These are phyloP conservation scores for Globisporangium mamillatum DNA, from an alignment of 352 stramenopile genomes.

Conservation along the genomic window DNA sequence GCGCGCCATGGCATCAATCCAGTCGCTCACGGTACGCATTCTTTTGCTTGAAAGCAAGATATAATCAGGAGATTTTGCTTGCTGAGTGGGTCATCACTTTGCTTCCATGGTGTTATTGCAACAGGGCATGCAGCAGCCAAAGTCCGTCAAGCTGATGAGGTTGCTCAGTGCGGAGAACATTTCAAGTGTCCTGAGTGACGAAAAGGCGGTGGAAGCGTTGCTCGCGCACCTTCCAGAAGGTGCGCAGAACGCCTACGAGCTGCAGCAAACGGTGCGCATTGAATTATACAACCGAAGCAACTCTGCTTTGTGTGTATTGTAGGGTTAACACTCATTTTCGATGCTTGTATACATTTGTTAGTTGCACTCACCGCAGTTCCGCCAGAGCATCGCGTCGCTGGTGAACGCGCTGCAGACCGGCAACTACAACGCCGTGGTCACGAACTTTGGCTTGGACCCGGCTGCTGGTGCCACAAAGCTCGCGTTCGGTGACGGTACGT, in stretches of 20 bases:
- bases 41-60: not conserved
- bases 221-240: slow-evolving; percentile 77
- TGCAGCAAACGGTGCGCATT: slow-evolving; percentile 59
- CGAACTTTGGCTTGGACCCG: slow-evolving; percentile 88
- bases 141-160: slow-evolving; percentile 58
- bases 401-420: slow-evolving; percentile 81
- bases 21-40: slow-evolving; percentile 47
- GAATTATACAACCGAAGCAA: not conserved
- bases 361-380: slow-evolving; percentile 83
- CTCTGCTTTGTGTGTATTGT: not conserved
- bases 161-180: slow-evolving; percentile 61
- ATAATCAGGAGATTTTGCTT: no score
- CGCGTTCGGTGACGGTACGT: slow-evolving; percentile 76
- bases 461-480: slow-evolving; percentile 76
- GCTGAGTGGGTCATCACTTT: no score
- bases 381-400: slow-evolving; percentile 86
- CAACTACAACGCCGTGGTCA: slow-evolving; percentile 89
- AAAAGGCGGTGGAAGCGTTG: slow-evolving; percentile 47
- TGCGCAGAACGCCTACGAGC: slow-evolving; percentile 69
- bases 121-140: slow-evolving; percentile 42
- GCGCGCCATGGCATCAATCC: slow-evolving; percentile 81
- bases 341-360: slow-evolving; percentile 17
- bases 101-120: not conserved
- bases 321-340: not conserved
- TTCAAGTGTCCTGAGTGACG: slow-evolving; percentile 60